Percentiles rank a stretch among this genome's conserved stretches.
These are phyloP conservation scores for Claviceps monticola DNA, from an alignment of 2,329 filamentous ascomycete species.

Conservation along the genomic window DNA sequence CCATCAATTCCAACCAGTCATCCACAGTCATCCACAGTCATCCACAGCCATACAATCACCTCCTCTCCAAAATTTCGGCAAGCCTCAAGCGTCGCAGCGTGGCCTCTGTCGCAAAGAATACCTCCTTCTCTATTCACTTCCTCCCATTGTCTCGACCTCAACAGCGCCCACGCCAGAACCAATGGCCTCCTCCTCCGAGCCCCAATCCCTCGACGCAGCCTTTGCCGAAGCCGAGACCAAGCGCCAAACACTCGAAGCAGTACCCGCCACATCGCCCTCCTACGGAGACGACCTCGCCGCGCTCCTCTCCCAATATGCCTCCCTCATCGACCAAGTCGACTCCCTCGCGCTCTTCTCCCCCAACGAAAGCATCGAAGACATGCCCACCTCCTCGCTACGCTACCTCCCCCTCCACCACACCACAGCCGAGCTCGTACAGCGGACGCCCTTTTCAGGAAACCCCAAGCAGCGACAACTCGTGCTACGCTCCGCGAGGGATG, in stretches of 20 bases:
- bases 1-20: too few species aligned
- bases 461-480: slow-evolving; percentile 44
- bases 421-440: slow-evolving; percentile 66
- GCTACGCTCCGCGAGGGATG: slow-evolving; percentile 49
- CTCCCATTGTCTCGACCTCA: too few species aligned
- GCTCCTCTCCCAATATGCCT: slow-evolving; percentile 57
- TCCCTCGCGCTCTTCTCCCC: slow-evolving; percentile 72
- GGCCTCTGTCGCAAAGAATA: too few species aligned
- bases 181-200: slow-evolving; percentile 25
- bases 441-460: slow-evolving; percentile 36
- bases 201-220: slow-evolving; percentile 34
- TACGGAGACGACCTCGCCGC: slow-evolving; percentile 55
- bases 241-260: slow-evolving; percentile 44
- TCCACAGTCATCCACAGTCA: too few species aligned
- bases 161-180: neutral
- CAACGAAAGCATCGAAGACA: slow-evolving; percentile 81
- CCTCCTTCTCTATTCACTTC: too few species aligned
- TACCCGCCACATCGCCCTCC: slow-evolving; percentile 46
- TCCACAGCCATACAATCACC: too few species aligned
- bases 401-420: slow-evolving; percentile 69
- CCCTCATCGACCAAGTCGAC: slow-evolving; percentile 55
- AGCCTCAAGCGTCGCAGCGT: too few species aligned
- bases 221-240: slow-evolving; percentile 37
- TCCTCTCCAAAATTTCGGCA: too few species aligned
- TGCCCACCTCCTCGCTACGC: slow-evolving; percentile 71